phyloP scores from a whole-genome alignment of 768 basidiomycete species.

The Boletus bicolor region DNA sequence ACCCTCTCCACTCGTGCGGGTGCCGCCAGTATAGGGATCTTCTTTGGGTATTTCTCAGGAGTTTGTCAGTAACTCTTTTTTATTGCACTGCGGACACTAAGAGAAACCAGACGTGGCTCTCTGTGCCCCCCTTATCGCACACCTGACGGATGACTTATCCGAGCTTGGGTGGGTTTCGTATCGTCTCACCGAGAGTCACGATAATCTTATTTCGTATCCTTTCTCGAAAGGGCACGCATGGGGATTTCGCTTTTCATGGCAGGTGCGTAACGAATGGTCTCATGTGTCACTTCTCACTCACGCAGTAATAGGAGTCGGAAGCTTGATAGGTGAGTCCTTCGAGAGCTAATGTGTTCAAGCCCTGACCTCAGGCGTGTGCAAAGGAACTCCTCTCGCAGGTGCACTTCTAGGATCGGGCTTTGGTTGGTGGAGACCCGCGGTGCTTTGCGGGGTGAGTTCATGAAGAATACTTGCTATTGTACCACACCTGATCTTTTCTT shows the following conservation, averaged over 20 bases:
- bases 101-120: conserved; percentile 34
- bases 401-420: conserved; percentile 50
- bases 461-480: neutral
- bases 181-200: neutral
- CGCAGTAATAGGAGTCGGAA: conserved; percentile 22
- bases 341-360: neutral
- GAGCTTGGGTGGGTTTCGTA: conserved; percentile 45
- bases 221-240: conserved; percentile 32
- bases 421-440: conserved; percentile 53
- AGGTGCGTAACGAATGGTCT: conserved; percentile 28
- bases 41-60: conserved; percentile 52
- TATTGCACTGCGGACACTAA: neutral
- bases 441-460: conserved; percentile 44
- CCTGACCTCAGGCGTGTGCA: conserved; percentile 21
- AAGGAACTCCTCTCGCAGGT: conserved; percentile 56
- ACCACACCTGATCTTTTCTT: neutral
- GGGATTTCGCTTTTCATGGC: conserved; percentile 48
- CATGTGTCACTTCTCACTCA: neutral
- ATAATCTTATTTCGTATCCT: conserved; percentile 15
- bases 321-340: conserved; percentile 19
- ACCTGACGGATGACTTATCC: conserved; percentile 39
- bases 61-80: conserved; percentile 30
- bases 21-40: conserved; percentile 36
- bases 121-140: conserved; percentile 42
- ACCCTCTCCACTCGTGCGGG: conserved; percentile 36